phyloP scores from a whole-genome alignment of 129 eudicot species.

The Pulicaria dysenterica region DNA sequence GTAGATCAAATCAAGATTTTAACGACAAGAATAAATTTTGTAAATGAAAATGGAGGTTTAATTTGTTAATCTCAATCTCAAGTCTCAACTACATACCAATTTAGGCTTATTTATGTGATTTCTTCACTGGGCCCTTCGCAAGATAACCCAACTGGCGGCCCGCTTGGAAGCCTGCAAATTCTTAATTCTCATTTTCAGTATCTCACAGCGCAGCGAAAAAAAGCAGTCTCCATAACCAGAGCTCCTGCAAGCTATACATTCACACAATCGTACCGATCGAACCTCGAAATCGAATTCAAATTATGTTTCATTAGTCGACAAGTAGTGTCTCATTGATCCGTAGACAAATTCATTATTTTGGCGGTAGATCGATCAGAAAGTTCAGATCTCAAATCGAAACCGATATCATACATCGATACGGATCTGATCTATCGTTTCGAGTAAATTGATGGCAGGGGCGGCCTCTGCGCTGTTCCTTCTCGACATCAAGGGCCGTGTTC shows the following conservation, averaged over 20 bases:
- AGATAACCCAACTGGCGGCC: slow-evolving; percentile 9
- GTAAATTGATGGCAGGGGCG: slow-evolving; percentile 75
- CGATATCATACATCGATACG: background rate
- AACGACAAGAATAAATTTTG: too few relatives aligned
- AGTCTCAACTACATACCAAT: too few relatives aligned
- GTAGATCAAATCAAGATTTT: too few relatives aligned
- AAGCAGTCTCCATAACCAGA: slow-evolving; percentile 29
- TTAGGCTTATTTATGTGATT: too few relatives aligned
- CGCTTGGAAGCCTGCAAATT: background rate
- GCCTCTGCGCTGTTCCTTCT: slow-evolving; percentile 97
- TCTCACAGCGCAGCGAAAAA: background rate
- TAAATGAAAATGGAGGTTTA: too few relatives aligned
- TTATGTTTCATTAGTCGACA: background rate
- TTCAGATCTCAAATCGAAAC: slow-evolving; percentile 36
- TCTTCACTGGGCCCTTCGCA: background rate
- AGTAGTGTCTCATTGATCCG: slow-evolving; percentile 20
- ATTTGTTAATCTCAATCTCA: too few relatives aligned
- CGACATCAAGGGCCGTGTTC: slow-evolving; percentile 91
- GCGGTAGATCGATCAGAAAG: slow-evolving; percentile 19
- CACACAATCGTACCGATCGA: slow-evolving; percentile 15
- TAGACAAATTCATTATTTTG: slow-evolving; percentile 16
- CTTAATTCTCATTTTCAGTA: too few relatives aligned
- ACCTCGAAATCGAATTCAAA: slow-evolving; percentile 21
- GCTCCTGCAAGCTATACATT: slow-evolving; percentile 12
- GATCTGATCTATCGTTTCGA: slow-evolving; percentile 24